Base-by-base conservation (phyloP, 352 stramenopile species). In the Ophiocytium majus region DNA sequence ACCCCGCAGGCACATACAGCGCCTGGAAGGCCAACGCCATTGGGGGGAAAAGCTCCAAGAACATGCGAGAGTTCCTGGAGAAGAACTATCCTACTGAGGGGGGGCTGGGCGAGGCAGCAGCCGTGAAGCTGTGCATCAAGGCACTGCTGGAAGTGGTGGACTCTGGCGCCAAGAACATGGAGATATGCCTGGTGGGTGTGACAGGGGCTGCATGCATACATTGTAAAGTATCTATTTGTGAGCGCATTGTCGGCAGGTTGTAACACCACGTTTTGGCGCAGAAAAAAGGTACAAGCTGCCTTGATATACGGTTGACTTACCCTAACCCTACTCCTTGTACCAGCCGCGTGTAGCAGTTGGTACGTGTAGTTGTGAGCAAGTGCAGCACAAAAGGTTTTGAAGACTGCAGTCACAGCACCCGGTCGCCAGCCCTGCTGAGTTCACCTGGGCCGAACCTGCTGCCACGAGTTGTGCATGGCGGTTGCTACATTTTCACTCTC, bases 11-110 rank as follows among this genome's bases (percentile, higher is more conserved):
- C 74, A 99, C 95, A 14, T 98, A 98, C 90, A 97, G 92, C 80
- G 93, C 94, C 43, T 99, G 97, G 97, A 99, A 99, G 91, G 95
- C 97, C 50, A 98, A 98, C 89, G 96, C 97, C 35, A 98, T 98
- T 88, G 97, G 96, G 81, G 93, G 94, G 50, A 94, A 95, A 83
- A 99, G 98, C 92, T 94, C 95, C 66, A 98, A 98, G 89, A 98
- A 95, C 89, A 96, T 99, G 81, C 92, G 96, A 80, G 97, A 99
- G 91, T 99, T 99, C 90, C 91, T 99, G 43, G 97, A 99, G 90
- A 99, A 99, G 91, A 96, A 99, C 91, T 99, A 97, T 91, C 88
- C 92, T 23, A 94, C 96, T 63, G 93, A 95, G 79, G 66, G 66
- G 5, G 75, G 31, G 14, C 92, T 98, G 85, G 92, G 91, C 50